phyloP scores from a whole-genome alignment of 2,329 filamentous ascomycete genomes.

The Trichothecium roseum region DNA sequence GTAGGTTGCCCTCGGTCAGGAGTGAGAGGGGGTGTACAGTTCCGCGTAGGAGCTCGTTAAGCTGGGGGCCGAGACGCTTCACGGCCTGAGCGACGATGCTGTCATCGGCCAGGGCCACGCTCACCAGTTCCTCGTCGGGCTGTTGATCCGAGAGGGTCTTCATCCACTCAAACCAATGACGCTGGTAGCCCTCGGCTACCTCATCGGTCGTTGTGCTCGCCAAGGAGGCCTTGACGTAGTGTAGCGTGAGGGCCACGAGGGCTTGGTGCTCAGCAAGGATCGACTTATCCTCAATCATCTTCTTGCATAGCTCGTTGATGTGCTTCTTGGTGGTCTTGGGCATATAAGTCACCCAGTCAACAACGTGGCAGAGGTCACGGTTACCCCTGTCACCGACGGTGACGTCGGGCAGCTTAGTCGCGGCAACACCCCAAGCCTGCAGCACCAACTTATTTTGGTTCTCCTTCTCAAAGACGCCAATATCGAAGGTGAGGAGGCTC shows the following conservation, averaged over 20 bases:
- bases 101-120: neutral
- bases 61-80: neutral
- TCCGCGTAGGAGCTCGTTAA: constrained; percentile 1
- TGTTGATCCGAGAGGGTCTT: constrained; percentile 2
- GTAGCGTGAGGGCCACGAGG: constrained; percentile 2
- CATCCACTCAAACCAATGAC: constrained; percentile 6
- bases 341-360: constrained; percentile 7
- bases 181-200: constrained; percentile 6
- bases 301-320: constrained; percentile 4
- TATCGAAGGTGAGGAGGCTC: constrained; percentile 5
- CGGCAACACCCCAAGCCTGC: constrained; percentile 4
- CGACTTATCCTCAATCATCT: constrained; percentile 1
- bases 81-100: neutral
- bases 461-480: constrained; percentile 4
- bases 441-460: constrained; percentile 4
- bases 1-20: constrained; percentile 1
- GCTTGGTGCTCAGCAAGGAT: constrained; percentile 1
- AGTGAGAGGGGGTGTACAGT: constrained; percentile 1
- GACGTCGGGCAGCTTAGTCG: constrained; percentile 5
- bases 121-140: constrained; percentile 3
- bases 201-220: constrained; percentile 4
- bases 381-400: neutral
- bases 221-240: constrained; percentile 3
- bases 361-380: constrained; percentile 4
- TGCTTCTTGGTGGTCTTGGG: constrained; percentile 4